Conservation (phyloP, 2,329 filamentous ascomycete genomes). For the Fusarium torulosum region DNA sequence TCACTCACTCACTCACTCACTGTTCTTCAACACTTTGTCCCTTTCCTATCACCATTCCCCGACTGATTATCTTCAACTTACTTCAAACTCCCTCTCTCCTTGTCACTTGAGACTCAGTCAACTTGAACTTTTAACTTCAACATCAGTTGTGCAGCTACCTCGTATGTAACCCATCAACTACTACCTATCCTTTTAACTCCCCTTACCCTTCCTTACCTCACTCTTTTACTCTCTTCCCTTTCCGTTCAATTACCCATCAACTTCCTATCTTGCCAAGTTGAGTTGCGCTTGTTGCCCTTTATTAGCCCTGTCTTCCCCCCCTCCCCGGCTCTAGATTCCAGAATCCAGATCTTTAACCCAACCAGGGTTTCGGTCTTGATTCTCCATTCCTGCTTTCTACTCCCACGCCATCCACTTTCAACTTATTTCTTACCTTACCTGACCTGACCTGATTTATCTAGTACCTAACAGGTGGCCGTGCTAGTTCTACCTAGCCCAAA, state of each 20-base stretch:
- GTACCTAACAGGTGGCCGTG: slow-evolving; percentile 17
- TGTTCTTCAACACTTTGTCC: slow-evolving; percentile 17
- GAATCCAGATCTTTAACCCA: slow-evolving; percentile 48
- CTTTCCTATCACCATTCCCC: slow-evolving; percentile 13
- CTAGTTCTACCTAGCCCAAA: slow-evolving; percentile 27
- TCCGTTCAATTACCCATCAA: background rate
- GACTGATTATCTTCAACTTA: no score
- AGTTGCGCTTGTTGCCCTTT: slow-evolving; percentile 42
- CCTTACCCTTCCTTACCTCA: background rate
- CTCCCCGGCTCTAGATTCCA: slow-evolving; percentile 45
- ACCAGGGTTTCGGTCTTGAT: slow-evolving; percentile 43
- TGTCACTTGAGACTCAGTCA: background rate
- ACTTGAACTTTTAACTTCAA: background rate
- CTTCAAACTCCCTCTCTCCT: background rate
- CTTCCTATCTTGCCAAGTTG: slow-evolving; percentile 38
- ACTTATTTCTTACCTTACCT: slow-evolving; percentile 7
- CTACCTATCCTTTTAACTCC: background rate
- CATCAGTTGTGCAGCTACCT: background rate
- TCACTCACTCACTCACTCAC: background rate
- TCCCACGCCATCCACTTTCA: slow-evolving; percentile 30
- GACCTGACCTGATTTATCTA: slow-evolving; percentile 22
- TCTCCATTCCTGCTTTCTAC: slow-evolving; percentile 46
- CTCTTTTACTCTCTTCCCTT: no score
- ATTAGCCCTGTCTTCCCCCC: slow-evolving; percentile 35
- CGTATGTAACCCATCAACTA: slow-evolving; percentile 3